A percentile compares a stretch with the other conserved stretches of the same genome.
Evolutionary conservation across 805 yeast species (phyloP).

Genomic region (Tetrapisispora arboricola): DNA sequence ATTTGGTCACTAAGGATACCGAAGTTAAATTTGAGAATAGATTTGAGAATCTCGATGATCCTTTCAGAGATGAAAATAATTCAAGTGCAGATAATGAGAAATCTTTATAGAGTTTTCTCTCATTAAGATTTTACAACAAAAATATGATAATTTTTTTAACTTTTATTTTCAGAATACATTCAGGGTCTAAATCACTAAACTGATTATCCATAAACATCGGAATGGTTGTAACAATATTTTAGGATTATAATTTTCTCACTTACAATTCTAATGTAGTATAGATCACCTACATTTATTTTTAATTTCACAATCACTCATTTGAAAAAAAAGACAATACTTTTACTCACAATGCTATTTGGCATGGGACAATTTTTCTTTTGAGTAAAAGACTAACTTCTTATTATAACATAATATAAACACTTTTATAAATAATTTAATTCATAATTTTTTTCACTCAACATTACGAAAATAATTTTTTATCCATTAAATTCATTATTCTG

Average conservation of each 20-base stretch:
- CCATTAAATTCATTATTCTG: too few relatives aligned
- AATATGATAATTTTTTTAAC: neutral
- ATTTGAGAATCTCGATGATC: neutral
- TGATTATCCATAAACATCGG: neutral
- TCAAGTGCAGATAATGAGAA: neutral
- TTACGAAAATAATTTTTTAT: too few relatives aligned
- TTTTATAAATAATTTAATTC: too few relatives aligned
- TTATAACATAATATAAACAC: too few relatives aligned
- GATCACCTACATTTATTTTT: neutral
- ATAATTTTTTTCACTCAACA: too few relatives aligned
- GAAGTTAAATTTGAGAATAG: neutral
- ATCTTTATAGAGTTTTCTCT: neutral
- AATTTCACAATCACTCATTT: too few relatives aligned
- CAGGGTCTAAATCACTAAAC: too few relatives aligned
- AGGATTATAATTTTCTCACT: neutral
- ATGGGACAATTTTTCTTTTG: too few relatives aligned
- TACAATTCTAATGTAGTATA: neutral
- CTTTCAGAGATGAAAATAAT: slow-evolving; percentile 3
- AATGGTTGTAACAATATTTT: neutral
- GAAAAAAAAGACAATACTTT: neutral
- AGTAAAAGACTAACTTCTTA: too few relatives aligned
- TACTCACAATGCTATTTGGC: too few relatives aligned
- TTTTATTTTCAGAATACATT: too few relatives aligned
- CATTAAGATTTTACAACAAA: neutral
- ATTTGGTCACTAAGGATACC: slow-evolving; percentile 2